Evolutionary conservation across 139 green algal species (phyloP), one percentile per base, ranked within the genome.

Genomic region (Chlorella sp.): DNA sequence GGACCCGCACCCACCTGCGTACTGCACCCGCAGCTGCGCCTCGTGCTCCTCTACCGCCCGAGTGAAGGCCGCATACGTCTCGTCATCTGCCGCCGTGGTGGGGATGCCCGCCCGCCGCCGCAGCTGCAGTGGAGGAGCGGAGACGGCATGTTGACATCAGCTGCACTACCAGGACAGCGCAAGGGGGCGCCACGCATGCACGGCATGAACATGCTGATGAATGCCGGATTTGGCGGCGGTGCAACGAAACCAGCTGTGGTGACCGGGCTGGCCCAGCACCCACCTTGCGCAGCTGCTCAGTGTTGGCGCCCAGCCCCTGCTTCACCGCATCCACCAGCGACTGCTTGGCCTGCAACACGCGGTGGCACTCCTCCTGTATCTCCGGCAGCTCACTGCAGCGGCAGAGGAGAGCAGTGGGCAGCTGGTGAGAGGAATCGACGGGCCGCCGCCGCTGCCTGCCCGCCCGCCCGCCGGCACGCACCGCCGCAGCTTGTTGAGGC

Each of bases 301-400:
- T 81, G 68, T 87, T 87, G 36, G 64, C 60, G 0, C 28, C 38
- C 58, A 87, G 78, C 20, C 72, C 48, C 19, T 62, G 51, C 84
- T 87, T 87, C 20, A 79, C 84, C 20, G 75, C 74, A 80, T 87
- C 84, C 28, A 82, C 84, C n/a, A 81, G 30, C 43, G 68, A 60
- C 78, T 87, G 84, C 54, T 87, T 87, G 67, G 84, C 84, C 38
- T 54, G 26, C 68, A 87, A 75, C 84, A 87, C 84, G 3, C 7
- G 43, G 20, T 73, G 41, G 78, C 84, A 87, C 38, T 87, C 84
- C 20, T 84, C 54, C 44, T 74, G 58, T 14, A 87, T 51, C 28
- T 32, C 54, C 0, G 84, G 84, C 40, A 87, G 44, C 30, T 87
- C 84, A 3, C 76, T 85, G 79, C 44, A 68, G 24, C 19, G 17